These are phyloP conservation scores for Heterobasidion irregulare DNA, from an alignment of 1,284 basidiomycete species.

Conservation along the genomic window DNA sequence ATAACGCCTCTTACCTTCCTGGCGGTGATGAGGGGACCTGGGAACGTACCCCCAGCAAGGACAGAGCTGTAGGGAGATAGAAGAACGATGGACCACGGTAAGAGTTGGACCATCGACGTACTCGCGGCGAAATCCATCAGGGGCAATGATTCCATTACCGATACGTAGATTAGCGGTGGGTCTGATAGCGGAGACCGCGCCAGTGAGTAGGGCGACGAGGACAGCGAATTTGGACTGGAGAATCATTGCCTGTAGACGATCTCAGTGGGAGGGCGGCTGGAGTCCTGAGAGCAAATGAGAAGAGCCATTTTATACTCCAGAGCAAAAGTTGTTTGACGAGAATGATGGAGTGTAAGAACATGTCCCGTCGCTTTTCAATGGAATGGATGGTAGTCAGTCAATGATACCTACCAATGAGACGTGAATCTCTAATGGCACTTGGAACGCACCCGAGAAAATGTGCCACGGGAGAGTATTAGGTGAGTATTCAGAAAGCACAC, in stretches of 20 bases:
- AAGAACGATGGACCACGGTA: background rate
- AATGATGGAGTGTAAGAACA: too few relatives aligned
- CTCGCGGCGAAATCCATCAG: slow-evolving; percentile 2
- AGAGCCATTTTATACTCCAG: too few relatives aligned
- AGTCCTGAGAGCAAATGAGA: too few relatives aligned
- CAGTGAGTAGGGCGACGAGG: background rate
- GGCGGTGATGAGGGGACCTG: slow-evolving; percentile 19
- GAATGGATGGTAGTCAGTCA: too few relatives aligned
- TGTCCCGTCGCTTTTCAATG: too few relatives aligned
- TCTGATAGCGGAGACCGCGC: background rate
- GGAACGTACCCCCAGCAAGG: slow-evolving; percentile 19
- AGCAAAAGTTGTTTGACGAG: too few relatives aligned
- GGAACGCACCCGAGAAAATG: too few relatives aligned
- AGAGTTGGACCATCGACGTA: background rate
- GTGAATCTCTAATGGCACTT: too few relatives aligned
- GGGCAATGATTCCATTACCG: background rate
- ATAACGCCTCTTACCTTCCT: slow-evolving; percentile 13
- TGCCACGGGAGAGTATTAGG: too few relatives aligned
- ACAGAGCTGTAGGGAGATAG: slow-evolving; percentile 13
- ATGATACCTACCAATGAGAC: too few relatives aligned
- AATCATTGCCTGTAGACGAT: background rate
- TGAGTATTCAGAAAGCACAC: too few relatives aligned
- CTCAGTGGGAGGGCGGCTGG: too few relatives aligned
- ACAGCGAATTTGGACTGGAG: background rate
- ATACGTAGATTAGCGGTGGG: slow-evolving; percentile 5